These are phyloP conservation scores for Fusarium buharicum DNA, from an alignment of 2,329 filamentous ascomycete genomes.

Conservation along the genomic window DNA sequence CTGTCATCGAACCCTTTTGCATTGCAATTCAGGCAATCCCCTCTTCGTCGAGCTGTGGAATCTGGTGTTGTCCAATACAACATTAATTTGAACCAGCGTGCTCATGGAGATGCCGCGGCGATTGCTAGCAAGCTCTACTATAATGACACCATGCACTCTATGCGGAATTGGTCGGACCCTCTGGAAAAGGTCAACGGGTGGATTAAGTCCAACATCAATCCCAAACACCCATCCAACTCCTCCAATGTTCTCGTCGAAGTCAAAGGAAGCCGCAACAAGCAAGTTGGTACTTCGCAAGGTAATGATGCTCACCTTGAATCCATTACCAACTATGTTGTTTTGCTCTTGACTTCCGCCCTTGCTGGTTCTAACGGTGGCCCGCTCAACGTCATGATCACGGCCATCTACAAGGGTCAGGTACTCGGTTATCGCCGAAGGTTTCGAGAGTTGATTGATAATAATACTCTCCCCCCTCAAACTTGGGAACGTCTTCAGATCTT, in stretches of 20 bases:
- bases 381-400: background rate
- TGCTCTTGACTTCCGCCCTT: background rate
- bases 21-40: background rate
- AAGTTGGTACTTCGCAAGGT: background rate
- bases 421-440: background rate
- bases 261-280: background rate
- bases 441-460: background rate
- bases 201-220: no score
- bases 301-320: background rate
- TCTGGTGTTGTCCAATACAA: background rate
- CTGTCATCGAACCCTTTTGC: background rate
- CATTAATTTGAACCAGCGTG: background rate
- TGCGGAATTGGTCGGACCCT: background rate
- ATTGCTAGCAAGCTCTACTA: background rate
- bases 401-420: background rate
- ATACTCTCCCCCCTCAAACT: background rate
- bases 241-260: background rate
- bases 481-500: background rate
- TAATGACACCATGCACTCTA: background rate
- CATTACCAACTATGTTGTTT: background rate
- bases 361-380: background rate
- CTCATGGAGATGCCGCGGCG: background rate
- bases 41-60: background rate
- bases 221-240: no score
- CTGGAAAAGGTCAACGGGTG: no score